Base-by-base conservation (phyloP, 148 eudicot species). In the Persicaria tinctoria region DNA sequence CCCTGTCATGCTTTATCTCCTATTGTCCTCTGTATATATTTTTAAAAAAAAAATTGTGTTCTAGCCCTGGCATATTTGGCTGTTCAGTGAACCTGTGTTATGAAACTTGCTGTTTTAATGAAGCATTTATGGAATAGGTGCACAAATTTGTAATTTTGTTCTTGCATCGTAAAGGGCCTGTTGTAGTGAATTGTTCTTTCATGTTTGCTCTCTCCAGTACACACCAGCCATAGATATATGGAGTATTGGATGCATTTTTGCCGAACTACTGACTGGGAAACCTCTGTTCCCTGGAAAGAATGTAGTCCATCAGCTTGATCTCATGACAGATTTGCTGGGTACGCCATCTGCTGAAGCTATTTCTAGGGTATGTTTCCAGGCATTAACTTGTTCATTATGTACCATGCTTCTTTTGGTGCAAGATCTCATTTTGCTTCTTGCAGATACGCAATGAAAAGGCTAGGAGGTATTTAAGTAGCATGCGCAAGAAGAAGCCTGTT, bases 201-300 rank as follows among this genome's bases (percentile, higher is more conserved):
- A 20, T 27, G 11, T 69, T 45, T 75, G 49, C 68, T 50, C 69
- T 56, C 64, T 73, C 5, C 93, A 93, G 97, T 93, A 93, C 78
- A 93, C 97, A 63, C 97, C 97, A 18, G 93, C 96, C 59, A 90
- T 93, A 64, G 97, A 93, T 74, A 93, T 89, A 68, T 93, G 97
- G 97, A 90, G 97, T 83, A 90, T 93, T 68, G 97, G 97, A 16
- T 93, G 97, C 85, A 93, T 93, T 59, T 93, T 93, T 87, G 88
- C 97, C 0, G 97, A 93, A 76, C 89, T 93, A 74, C 85, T 93
- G 51, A 90, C 93, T n/a, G 97, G 97, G 45, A 93, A 86, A 77
- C 96, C 97, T 53, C 85, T 93, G 11, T 93, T 93, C 77, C 97
- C 97, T 38, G 97, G 97, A 45, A 93, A 93, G 73, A 93, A 87